Base-by-base conservation (phyloP, 2,329 filamentous ascomycete genomes). In the Magnaporthiopsis poae region DNA sequence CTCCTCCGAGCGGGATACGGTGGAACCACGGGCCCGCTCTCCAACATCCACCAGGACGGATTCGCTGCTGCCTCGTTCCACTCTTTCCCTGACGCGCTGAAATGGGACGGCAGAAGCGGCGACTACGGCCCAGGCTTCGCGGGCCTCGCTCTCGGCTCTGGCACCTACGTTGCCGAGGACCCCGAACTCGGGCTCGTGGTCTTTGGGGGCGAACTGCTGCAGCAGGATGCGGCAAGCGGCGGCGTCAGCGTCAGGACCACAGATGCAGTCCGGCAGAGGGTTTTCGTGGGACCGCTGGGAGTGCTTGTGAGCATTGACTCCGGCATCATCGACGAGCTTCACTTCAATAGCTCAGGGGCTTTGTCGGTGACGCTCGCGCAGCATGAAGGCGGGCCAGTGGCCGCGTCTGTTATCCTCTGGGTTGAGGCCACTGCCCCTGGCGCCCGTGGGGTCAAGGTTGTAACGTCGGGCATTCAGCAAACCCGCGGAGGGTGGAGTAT, bases 61-160 rank as follows among this genome's bases (percentile, higher is more conserved):
- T 87, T 84, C 67, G 81, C 80, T 0, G 78, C 81, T 12, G 81
- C 82, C 1, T 82, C 82, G 0, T 86, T 87, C 71, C 84, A 87
- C 72, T 83, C 82, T 0, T 86, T 77, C 71, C 84, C 85, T 0
- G 80, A 86, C 52, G 81, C 82, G 0, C 74, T 87, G 36, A 76
- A 75, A 29, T 86, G 85, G 81, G 85, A 87, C 69, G 79, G 77
- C 0, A 84, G 83, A 68, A 82, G 78, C 11, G 84, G 84, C 1
- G 85, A 87, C 71, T 86, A 86, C 66, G 85, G 85, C 0, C 80
- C 79, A 0, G 81, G 80, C 1, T 84, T 86, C 67, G 67, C 86
- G 0, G 85, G 84, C 0, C 73, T 84, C 61, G 78, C 79, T 0
- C 74, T 86, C 0, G 82, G 80, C 0, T 79, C 81, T 4, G 80